These are phyloP conservation scores for Chondrostereum purpureum DNA, from an alignment of 1,284 basidiomycete genomes.

Conservation along the genomic window DNA sequence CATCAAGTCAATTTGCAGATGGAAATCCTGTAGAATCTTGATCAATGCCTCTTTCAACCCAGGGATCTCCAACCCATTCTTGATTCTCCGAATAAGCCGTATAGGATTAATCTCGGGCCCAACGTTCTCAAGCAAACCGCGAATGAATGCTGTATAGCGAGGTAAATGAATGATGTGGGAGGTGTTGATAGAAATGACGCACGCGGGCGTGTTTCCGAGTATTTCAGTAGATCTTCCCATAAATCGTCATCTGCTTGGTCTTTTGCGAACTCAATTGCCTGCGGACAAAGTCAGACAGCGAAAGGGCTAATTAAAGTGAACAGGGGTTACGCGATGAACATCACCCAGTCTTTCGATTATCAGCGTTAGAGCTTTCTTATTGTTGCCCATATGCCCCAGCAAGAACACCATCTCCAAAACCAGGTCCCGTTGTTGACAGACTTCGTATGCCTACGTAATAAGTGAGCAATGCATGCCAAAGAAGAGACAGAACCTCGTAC, in stretches of 20 bases:
- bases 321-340: conserved; percentile 78
- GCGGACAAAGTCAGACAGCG: background rate
- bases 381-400: conserved; percentile 95
- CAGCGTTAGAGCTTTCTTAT: conserved; percentile 87
- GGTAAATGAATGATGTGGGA: background rate
- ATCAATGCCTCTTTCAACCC: conserved; percentile 91
- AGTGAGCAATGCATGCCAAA: conserved; percentile 1
- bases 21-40: conserved; percentile 95
- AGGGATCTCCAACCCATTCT: conserved; percentile 93
- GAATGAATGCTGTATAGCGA: conserved; percentile 74
- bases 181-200: background rate
- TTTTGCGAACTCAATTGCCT: conserved; percentile 98
- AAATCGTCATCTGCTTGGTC: conserved; percentile 96
- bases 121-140: conserved; percentile 91
- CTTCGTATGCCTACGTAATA: conserved; percentile 67
- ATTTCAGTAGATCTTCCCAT: conserved; percentile 93
- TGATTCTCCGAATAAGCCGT: conserved; percentile 88
- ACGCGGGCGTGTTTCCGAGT: conserved; percentile 92
- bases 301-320: conserved; percentile 9
- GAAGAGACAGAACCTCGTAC: conserved; percentile 33
- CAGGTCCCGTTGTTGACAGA: conserved; percentile 80
- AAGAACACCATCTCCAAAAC: conserved; percentile 98
- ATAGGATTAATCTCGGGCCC: conserved; percentile 96
- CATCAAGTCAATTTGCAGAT: conserved; percentile 82
- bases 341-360: conserved; percentile 96